phyloP scores from a whole-genome alignment of 805 yeast species.

The Danielia reshetovae region DNA sequence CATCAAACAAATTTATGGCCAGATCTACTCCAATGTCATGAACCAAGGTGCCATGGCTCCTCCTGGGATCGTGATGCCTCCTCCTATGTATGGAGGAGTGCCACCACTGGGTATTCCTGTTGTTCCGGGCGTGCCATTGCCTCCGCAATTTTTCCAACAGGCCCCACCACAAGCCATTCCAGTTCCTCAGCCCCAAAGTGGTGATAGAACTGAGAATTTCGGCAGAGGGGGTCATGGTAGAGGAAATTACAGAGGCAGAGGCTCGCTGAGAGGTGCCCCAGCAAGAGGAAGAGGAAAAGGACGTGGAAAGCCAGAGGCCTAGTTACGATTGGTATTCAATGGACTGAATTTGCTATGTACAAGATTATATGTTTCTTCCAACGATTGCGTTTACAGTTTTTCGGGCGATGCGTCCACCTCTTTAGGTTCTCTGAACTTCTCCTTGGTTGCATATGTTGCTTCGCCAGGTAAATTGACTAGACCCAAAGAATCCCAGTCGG shows the following conservation, averaged over 20 bases:
- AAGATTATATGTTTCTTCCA: neutral
- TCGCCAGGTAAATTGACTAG: conserved; percentile 40
- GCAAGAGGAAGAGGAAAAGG: conserved; percentile 7
- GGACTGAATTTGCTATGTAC: neutral
- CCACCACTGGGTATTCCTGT: conserved; percentile 17
- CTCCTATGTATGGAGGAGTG: neutral
- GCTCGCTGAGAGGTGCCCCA: conserved; percentile 6
- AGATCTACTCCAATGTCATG: conserved; percentile 42
- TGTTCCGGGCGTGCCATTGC: conserved; percentile 35
- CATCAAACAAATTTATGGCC: conserved; percentile 40
- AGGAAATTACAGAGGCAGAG: conserved; percentile 14
- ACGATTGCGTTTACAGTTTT: neutral
- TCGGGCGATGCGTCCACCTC: neutral
- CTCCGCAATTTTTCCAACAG: conserved; percentile 30
- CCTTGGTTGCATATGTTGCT: conserved; percentile 1
- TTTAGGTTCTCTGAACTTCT: neutral
- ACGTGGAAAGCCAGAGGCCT: conserved; percentile 4
- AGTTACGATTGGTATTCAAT: too few relatives aligned
- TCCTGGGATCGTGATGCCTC: conserved; percentile 2
- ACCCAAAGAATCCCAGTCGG: conserved; percentile 43
- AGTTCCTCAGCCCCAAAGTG: neutral
- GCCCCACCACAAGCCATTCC: conserved; percentile 4
- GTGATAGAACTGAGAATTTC: neutral
- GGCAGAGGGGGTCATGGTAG: conserved; percentile 19
- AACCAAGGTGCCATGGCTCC: conserved; percentile 27